Conservation (phyloP, 1,284 basidiomycete genomes). For the Pyrrhoderma lamaoense region DNA sequence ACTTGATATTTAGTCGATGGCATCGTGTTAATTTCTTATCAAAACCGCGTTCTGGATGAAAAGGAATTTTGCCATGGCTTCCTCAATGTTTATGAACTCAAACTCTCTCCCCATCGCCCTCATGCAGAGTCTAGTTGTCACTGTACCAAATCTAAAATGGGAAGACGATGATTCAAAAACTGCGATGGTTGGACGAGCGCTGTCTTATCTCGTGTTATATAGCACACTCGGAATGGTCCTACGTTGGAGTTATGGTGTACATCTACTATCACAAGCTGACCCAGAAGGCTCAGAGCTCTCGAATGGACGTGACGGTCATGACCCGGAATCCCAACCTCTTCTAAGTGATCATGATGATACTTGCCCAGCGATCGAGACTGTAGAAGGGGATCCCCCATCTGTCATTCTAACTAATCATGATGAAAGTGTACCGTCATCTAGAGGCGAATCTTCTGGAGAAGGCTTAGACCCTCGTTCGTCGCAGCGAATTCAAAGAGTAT, state of each 20-base stretch:
- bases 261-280: slow-evolving; percentile 68
- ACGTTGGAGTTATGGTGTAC: slow-evolving; percentile 87
- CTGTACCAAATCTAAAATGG: slow-evolving; percentile 83
- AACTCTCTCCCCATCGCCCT: slow-evolving; percentile 92
- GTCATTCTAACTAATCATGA: slow-evolving; percentile 1
- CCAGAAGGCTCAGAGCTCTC: slow-evolving; percentile 33
- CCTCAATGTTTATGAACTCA: slow-evolving; percentile 86
- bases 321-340: slow-evolving; percentile 15
- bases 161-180: slow-evolving; percentile 72
- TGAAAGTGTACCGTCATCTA: not conserved
- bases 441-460: not conserved
- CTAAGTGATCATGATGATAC: slow-evolving; percentile 6
- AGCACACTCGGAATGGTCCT: slow-evolving; percentile 92
- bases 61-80: slow-evolving; percentile 80
- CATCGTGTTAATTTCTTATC: not conserved
- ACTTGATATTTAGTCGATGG: not conserved
- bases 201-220: slow-evolving; percentile 90
- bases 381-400: slow-evolving; percentile 2
- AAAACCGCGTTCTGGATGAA: not conserved
- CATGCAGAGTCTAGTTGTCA: slow-evolving; percentile 82
- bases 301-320: slow-evolving; percentile 19
- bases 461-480: not conserved
- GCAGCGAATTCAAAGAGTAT: slow-evolving; percentile 1
- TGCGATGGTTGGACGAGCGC: slow-evolving; percentile 85
- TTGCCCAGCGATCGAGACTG: not conserved